Evolutionary conservation across 805 yeast species (phyloP), one percentile per base, ranked within the genome.

Genomic region (Myxozyma melibiosi): DNA sequence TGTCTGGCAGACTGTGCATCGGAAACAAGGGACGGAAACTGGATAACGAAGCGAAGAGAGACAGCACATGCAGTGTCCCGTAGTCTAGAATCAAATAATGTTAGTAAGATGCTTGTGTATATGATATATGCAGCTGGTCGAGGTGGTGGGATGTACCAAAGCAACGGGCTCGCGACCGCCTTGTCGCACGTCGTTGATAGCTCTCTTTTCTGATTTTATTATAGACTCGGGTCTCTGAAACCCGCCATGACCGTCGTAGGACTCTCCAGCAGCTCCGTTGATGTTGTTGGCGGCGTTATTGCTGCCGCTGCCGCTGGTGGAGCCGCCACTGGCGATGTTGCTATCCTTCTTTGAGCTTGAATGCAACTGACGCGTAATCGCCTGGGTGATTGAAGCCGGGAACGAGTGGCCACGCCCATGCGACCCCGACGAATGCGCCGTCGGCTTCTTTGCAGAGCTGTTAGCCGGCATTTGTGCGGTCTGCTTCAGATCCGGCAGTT

Each of bases 1-100:
- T 18, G 69, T 64, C 18, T 50, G 65, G 65, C 96, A 88, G 3
- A 82, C 75, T 0, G 84, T 75, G 66, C 96, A 88, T 55, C 80
- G 78, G 67, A 80, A 84, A 44, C 65, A 62, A 6, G 65, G 49
- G 28, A 62, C 62, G 3, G 57, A 33, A 4, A 33, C 55, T 1
- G 71, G 69, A 25, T 67, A 63, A 35, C 65, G 63, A 38, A 70
- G 58, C 27, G 64, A 57, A 6, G 67, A 62, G 8, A 67, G 63
- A 54, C 73, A 70, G 63, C 73, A 68, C 52, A 65, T 54, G 58
- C 73, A 70, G 24, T 47, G 39, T 11, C 64, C 61, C 11, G 64
- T 59, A 3, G 58, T 59, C 64, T 61, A 25, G 11, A 9, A 4
- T n/a, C n/a, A n/a, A n/a, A n/a, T n/a, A n/a, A n/a, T n/a, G n/a